Evolutionary conservation across 2,329 filamentous ascomycete species (phyloP), one percentile per base, ranked within the genome.

Genomic region (Amauroascus niger): DNA sequence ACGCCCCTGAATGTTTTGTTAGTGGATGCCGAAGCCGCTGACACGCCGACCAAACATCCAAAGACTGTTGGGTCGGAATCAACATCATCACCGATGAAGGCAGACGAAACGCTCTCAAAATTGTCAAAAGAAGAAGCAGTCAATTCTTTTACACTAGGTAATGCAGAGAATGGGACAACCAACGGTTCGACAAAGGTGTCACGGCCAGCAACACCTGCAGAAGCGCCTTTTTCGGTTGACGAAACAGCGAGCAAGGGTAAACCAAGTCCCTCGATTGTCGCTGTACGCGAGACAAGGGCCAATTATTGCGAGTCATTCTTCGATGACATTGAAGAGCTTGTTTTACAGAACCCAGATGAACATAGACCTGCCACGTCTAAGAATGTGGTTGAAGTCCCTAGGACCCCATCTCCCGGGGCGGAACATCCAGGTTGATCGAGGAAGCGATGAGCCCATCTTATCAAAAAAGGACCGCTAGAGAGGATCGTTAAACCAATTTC

Each of bases 1-100:
- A 49, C 54, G 14, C 55, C 58, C 6, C 37, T 59, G 16, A 55
- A 57, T 30, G 57, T 60, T 22, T 50, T 59, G 3, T 33, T 61
- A 26, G 50, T 47, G 22, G 41, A 52, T 16, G 33, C 44, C 7
- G 48, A 49, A n/a, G n/a, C n/a, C 22, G 11, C 22, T 24, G 33
- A 48, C 16, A 47, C 8, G 16, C 20, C 14, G 48, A 35, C 43
- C 28, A 45, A n/a, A 8, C 13, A 44, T 6, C 24, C 16, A 46
- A 37, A 39, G 18, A 20, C 9, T 18, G 33, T 16, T 2, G 26
- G 16, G 2, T 30, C 50, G 28, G 13, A 46, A 5, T 14, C 20
- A 22, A 11, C 39, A 39, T 9, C 32, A 22, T 49, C 46, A 16
- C 6, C 32, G 2, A 7, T 18, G 6, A 28, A 9, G 28, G 11